Conservation (phyloP, 140 eudicot genomes). For the Oenanthe javanica region DNA sequence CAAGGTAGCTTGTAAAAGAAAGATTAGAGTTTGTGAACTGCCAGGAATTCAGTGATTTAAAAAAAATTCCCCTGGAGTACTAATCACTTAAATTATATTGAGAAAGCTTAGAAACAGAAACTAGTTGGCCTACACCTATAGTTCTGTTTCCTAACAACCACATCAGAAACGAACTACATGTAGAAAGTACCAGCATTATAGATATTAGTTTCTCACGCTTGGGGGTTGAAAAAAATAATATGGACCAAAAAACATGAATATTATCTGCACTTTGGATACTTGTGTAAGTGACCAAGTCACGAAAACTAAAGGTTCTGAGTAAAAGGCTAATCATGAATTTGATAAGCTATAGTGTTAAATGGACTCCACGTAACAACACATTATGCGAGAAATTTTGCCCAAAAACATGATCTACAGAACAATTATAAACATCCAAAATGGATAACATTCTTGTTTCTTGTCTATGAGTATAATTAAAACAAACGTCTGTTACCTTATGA, state of each 20-base stretch:
- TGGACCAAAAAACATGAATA: background rate
- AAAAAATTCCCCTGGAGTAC: background rate
- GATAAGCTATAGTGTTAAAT: background rate
- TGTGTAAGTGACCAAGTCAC: background rate
- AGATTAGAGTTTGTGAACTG: background rate
- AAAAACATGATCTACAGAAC: background rate
- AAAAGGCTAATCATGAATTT: background rate
- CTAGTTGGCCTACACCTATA: background rate
- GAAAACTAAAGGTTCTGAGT: background rate
- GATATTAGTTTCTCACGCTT: background rate
- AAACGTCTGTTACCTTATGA: constrained; percentile 61
- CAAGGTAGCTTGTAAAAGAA: background rate
- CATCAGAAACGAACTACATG: background rate
- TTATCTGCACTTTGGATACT: constrained; percentile 1
- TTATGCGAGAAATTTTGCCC: background rate
- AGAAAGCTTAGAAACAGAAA: background rate
- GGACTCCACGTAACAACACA: background rate
- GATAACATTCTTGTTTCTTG: background rate
- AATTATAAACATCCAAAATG: background rate
- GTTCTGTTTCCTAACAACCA: background rate
- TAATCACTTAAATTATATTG: background rate
- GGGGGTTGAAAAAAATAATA: background rate
- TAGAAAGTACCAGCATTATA: background rate
- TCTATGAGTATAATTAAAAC: background rate
- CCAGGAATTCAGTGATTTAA: background rate